Evolutionary conservation across 306 rosid species (phyloP).

Genomic region (Casuarina glauca): DNA sequence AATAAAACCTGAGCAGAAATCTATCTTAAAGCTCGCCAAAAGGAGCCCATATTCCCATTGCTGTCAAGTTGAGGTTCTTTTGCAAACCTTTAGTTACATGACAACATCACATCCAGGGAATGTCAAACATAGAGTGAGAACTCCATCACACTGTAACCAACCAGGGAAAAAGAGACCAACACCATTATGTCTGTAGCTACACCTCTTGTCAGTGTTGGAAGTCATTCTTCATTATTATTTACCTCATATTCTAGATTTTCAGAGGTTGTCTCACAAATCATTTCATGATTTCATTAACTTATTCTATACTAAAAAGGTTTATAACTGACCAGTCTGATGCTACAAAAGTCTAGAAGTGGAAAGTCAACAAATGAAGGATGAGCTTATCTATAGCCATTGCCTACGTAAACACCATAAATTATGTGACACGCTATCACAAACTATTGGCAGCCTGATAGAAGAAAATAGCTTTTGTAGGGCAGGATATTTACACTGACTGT

Average conservation of each 20-base stretch:
- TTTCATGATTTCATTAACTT: not conserved
- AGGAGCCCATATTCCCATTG: too few species aligned
- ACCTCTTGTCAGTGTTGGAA: not conserved
- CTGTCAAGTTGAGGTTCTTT: too few species aligned
- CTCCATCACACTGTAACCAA: too few species aligned
- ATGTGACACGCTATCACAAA: not conserved
- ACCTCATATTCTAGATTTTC: not conserved
- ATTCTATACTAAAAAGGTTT: not conserved
- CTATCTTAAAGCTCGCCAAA: too few species aligned
- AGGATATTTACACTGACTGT: constrained; percentile 49
- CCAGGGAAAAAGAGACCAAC: not conserved
- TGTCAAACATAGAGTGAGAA: too few species aligned
- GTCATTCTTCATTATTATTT: not conserved
- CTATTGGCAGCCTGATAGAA: not conserved
- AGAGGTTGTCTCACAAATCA: not conserved
- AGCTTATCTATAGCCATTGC: not conserved
- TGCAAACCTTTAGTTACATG: not conserved
- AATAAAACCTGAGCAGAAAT: too few species aligned
- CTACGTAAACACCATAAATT: not conserved
- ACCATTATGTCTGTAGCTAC: not conserved
- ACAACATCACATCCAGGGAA: not conserved
- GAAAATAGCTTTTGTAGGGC: not conserved
- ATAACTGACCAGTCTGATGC: not conserved
- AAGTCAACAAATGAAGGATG: not conserved
- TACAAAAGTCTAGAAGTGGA: not conserved